Evolutionary conservation across 768 basidiomycete species (phyloP), one percentile per base, ranked within the genome.

Genomic region (Agaricus blazei): DNA sequence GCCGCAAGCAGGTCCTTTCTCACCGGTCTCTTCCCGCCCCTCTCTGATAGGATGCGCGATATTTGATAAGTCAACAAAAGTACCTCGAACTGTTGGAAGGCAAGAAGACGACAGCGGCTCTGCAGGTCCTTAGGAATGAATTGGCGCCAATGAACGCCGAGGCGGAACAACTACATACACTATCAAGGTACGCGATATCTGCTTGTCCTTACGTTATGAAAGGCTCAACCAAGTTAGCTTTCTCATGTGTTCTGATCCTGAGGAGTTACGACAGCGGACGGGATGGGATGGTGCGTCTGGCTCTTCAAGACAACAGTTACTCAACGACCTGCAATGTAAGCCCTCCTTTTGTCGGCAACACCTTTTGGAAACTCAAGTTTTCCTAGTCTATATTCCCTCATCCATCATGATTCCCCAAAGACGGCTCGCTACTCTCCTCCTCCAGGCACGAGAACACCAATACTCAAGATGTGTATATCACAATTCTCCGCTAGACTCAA

Each of bases 31-130:
- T 19, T 15, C 51, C 57, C 38, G 56, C 46, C 58, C 57, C 58
- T 48, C 63, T 19, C 19, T 19, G 19, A 19, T 19, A 96, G 88
- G 85, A 89, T 63, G 87, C 89, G 23, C 84, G 77, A 58, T 97
- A 95, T 70, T 75, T 95, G 58, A 90, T 99, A 60, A 87, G 85
- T 58, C 87, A 90, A 70, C 97, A 99, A 80, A 95, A 97, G 72
- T 99, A 97, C 70, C 77, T 98, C 41, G 97, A 99, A 66, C 76
- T 91, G 19, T 76, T 99, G 48, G 96, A 98, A 64, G 79, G 82
- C 3, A 82, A 81, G 63, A 84, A 86, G 72, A 88, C 84, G 2
- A 89, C 89, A 44, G 78, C 80, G 58, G 97, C 97, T 12, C 72
- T 99, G 40, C 80, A 87, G 52, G 89, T 96, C 7, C 74, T 99